Base-by-base conservation (phyloP, 208 protist species). In the Leishmania major region DNA sequence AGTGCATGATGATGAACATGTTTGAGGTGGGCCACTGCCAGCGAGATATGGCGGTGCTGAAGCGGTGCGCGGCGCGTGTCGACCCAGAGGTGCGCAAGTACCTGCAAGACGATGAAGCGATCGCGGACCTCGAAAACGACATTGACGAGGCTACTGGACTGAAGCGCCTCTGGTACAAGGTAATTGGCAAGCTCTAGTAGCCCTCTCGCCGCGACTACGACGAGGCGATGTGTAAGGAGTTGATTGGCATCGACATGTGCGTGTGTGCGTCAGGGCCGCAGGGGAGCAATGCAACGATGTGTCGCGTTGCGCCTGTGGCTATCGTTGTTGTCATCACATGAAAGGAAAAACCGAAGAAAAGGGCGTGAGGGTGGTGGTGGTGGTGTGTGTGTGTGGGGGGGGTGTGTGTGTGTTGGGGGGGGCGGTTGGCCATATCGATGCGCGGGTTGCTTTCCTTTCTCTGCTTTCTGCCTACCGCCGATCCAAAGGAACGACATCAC, bases 1-100 rank as follows among this genome's bases (percentile, higher is more conserved):
- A 96, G 84, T 97, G 94, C 83, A 97, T 97, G 94, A 97, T 97
- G 94, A 93, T 94, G 80, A 93, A 88, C 85, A 95, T 94, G 88
- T 97, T 96, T 78, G 94, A 97, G 83, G 91, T 95, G 55, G 89
- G 87, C 19, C 79, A 85, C 67, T 97, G 94, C 69, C 88, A 93
- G 64, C 80, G 84, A 55, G 86, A 91, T 13, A 97, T 97, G 94
- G 81, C 88, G 40, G 73, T 89, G 60, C 87, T 97, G 75, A 97
- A 97, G 88, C 83, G 85, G 22, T 97, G 94, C 84, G 90, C 86
- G 13, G 89, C 91, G 28, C 84, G 84, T 25, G 67, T 92, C 67
- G 89, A 95, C 80, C 71, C 85, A 53, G 85, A 83, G 76, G 85
- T 97, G 53, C 84, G 88, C 17, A 66, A 73, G 19, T 84, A 91